Conservation (phyloP, 2,329 filamentous ascomycete species). For the Colletotrichum phormii region DNA sequence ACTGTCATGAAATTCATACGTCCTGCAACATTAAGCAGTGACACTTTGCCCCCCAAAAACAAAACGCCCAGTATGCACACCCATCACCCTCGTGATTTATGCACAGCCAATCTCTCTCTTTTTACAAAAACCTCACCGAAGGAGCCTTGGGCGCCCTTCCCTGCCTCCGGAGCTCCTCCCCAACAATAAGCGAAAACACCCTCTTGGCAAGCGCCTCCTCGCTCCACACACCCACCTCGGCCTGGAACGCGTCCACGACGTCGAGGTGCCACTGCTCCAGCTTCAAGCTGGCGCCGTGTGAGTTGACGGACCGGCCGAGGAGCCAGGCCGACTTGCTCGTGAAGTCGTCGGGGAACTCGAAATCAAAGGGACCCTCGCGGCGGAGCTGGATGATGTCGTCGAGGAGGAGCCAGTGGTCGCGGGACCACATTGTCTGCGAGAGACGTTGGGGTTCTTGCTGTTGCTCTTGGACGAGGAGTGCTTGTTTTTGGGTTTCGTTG, state of each 20-base stretch:
- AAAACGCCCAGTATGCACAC: constrained; percentile 4
- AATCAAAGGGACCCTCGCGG: constrained; percentile 52
- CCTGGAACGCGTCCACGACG: constrained; percentile 65
- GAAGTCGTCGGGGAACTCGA: constrained; percentile 45
- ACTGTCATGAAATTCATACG: constrained; percentile 15
- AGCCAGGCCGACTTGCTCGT: constrained; percentile 48
- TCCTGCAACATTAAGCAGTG: constrained; percentile 39
- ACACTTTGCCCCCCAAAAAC: too few species aligned
- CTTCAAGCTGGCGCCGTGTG: constrained; percentile 58
- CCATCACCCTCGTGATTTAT: neutral
- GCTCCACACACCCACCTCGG: constrained; percentile 61
- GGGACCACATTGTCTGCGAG: constrained; percentile 60
- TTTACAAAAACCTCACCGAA: constrained; percentile 24
- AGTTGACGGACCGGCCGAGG: constrained; percentile 61
- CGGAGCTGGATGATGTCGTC: constrained; percentile 64
- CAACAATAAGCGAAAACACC: constrained; percentile 64
- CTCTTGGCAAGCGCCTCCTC: constrained; percentile 62
- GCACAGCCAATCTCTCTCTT: neutral
- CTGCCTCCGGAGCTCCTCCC: constrained; percentile 55
- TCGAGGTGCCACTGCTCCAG: constrained; percentile 69
- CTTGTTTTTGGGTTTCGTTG: neutral
- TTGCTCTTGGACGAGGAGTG: too few species aligned
- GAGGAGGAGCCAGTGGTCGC: constrained; percentile 65
- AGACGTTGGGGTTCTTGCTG: constrained; percentile 39
- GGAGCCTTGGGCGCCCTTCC: constrained; percentile 8